Conservation (phyloP, 2,329 filamentous ascomycete genomes). For the Talaromyces sp. region DNA sequence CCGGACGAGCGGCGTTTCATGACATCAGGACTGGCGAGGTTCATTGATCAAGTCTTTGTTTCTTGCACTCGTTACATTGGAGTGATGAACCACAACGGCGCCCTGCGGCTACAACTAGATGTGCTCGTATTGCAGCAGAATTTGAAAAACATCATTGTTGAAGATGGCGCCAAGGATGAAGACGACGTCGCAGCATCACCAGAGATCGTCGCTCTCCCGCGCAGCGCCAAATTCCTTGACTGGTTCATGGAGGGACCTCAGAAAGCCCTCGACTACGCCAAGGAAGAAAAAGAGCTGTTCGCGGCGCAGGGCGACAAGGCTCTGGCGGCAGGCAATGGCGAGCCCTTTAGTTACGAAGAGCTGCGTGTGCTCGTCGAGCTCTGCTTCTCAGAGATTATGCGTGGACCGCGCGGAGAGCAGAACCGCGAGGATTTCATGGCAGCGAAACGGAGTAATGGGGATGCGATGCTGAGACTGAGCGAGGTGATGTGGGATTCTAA, state of each 20-base stretch:
- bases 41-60: constrained; percentile 77
- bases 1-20: constrained; percentile 69
- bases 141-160: constrained; percentile 76
- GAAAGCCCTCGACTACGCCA: constrained; percentile 40
- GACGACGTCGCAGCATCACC: constrained; percentile 14
- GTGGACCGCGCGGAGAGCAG: constrained; percentile 35
- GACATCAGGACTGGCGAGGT: constrained; percentile 66
- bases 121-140: constrained; percentile 95
- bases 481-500: constrained; percentile 46
- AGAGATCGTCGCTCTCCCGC: constrained; percentile 37
- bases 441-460: constrained; percentile 41
- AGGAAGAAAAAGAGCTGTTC: constrained; percentile 39
- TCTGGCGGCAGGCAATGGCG: constrained; percentile 33
- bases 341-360: constrained; percentile 43
- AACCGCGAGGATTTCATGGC: constrained; percentile 43
- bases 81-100: constrained; percentile 79
- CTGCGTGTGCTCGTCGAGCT: constrained; percentile 41
- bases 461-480: constrained; percentile 39
- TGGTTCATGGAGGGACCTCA: constrained; percentile 45
- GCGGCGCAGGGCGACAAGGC: constrained; percentile 29
- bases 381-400: constrained; percentile 41
- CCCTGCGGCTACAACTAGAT: constrained; percentile 85
- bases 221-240: constrained; percentile 42
- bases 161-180: constrained; percentile 12
- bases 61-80: constrained; percentile 65